Conservation (phyloP, 73 alveolate genomes). For the Halteria grandinella region DNA sequence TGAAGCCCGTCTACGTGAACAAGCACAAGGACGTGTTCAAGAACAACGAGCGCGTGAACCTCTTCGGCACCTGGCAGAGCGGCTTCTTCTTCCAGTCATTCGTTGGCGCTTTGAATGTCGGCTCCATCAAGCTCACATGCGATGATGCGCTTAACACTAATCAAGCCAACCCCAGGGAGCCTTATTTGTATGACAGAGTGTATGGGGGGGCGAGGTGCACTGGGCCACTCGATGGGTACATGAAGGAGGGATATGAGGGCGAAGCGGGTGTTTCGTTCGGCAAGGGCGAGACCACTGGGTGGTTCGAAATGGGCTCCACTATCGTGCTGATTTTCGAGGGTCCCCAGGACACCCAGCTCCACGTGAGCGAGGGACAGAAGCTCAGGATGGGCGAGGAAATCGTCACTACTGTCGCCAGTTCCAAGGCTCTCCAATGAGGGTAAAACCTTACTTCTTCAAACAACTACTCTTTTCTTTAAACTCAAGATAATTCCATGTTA, state of each 20-base stretch:
- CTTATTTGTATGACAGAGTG: conserved; percentile 39
- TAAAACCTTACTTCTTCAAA: too few species aligned
- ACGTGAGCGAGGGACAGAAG: conserved; percentile 68
- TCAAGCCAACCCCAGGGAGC: conserved; percentile 12
- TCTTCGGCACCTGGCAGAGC: conserved; percentile 85
- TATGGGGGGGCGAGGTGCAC: neutral
- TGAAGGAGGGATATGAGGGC: too few species aligned
- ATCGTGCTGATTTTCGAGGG: conserved; percentile 69
- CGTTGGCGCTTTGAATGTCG: conserved; percentile 91
- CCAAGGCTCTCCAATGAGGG: too few species aligned
- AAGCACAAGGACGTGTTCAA: conserved; percentile 60
- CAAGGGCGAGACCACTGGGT: conserved; percentile 72
- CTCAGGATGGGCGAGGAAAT: conserved; percentile 65
- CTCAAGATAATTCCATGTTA: too few species aligned
- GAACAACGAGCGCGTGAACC: conserved; percentile 83
- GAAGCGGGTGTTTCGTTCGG: too few species aligned
- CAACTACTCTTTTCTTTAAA: too few species aligned
- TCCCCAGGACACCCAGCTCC: conserved; percentile 57
- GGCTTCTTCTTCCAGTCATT: conserved; percentile 70
- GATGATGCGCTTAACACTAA: conserved; percentile 67
- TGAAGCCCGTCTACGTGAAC: conserved; percentile 69
- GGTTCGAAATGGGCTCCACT: conserved; percentile 72
- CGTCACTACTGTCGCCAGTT: too few species aligned
- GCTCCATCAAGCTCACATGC: conserved; percentile 73
- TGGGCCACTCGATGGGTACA: conserved; percentile 3